A percentile compares a stretch with the other conserved stretches of the same genome.
Conservation (phyloP, 768 basidiomycete genomes). For the Phaeotremella skinneri region DNA sequence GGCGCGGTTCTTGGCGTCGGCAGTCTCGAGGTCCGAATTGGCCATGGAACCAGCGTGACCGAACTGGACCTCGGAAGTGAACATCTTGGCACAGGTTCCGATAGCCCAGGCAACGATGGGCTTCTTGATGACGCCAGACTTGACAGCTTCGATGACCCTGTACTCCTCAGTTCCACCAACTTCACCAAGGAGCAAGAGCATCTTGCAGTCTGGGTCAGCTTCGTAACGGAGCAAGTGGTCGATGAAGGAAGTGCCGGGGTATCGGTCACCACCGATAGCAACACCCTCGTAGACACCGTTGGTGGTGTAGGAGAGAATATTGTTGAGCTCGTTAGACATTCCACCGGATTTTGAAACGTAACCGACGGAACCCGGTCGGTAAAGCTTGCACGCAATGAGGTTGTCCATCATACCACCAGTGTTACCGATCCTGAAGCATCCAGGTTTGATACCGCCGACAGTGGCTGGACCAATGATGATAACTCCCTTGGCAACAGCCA, state of each 20-base stretch:
- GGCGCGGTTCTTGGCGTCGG: conserved; percentile 93
- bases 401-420: conserved; percentile 99
- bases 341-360: conserved; percentile 99
- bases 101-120: conserved; percentile 99
- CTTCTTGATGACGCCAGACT: conserved; percentile 88
- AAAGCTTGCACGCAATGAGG: conserved; percentile 97
- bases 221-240: conserved; percentile 98
- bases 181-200: conserved; percentile 97
- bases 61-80: conserved; percentile 98
- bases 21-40: conserved; percentile 95
- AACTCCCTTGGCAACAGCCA: conserved; percentile 78
- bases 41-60: conserved; percentile 98
- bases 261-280: conserved; percentile 98
- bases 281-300: conserved; percentile 99
- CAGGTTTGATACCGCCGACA: conserved; percentile 98
- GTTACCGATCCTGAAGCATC: conserved; percentile 99
- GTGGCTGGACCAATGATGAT: conserved; percentile 96
- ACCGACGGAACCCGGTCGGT: conserved; percentile 93
- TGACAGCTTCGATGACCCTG: conserved; percentile 96
- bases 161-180: conserved; percentile 99
- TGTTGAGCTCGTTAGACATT: conserved; percentile 99
- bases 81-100: conserved; percentile 99
- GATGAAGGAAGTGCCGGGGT: conserved; percentile 97
- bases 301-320: conserved; percentile 91
- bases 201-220: conserved; percentile 94